Evolutionary conservation across 768 basidiomycete genomes (phyloP).

Genomic region (Suillus plorans): DNA sequence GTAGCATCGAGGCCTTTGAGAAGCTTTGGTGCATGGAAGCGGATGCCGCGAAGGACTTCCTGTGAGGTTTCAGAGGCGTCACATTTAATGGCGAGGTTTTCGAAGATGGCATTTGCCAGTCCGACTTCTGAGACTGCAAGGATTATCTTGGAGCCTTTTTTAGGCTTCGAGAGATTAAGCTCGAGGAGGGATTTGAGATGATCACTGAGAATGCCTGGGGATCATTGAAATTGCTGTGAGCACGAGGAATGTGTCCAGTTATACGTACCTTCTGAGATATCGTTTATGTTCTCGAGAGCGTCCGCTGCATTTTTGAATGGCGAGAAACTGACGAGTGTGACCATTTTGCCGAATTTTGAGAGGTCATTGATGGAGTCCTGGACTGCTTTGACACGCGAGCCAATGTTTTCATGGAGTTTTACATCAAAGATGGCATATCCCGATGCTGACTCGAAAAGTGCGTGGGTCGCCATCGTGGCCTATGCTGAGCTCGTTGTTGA

Average conservation of each 20-base stretch:
- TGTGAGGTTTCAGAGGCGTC: conserved; percentile 78
- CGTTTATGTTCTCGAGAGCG: conserved; percentile 94
- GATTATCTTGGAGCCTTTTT: conserved; percentile 64
- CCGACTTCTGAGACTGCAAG: conserved; percentile 78
- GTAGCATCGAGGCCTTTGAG: conserved; percentile 85
- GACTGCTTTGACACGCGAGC: conserved; percentile 69
- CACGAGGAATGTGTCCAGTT: neutral
- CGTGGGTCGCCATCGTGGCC: conserved; percentile 69
- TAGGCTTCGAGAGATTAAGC: conserved; percentile 79
- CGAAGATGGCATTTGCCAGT: conserved; percentile 77
- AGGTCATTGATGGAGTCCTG: conserved; percentile 88
- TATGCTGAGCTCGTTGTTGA: conserved; percentile 30
- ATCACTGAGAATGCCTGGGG: conserved; percentile 79
- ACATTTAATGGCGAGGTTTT: conserved; percentile 59
- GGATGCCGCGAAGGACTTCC: conserved; percentile 90
- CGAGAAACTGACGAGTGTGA: conserved; percentile 83
- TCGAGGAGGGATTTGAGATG: conserved; percentile 82
- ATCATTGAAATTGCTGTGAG: conserved; percentile 4
- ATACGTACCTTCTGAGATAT: conserved; percentile 86
- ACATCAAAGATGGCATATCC: conserved; percentile 93
- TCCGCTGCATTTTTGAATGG: conserved; percentile 94
- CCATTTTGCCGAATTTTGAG: conserved; percentile 90
- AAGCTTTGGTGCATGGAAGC: conserved; percentile 86
- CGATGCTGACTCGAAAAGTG: conserved; percentile 91
- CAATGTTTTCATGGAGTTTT: conserved; percentile 86